These are phyloP conservation scores for Gnaphalium uliginosum DNA, from an alignment of 129 eudicot species.

Conservation along the genomic window DNA sequence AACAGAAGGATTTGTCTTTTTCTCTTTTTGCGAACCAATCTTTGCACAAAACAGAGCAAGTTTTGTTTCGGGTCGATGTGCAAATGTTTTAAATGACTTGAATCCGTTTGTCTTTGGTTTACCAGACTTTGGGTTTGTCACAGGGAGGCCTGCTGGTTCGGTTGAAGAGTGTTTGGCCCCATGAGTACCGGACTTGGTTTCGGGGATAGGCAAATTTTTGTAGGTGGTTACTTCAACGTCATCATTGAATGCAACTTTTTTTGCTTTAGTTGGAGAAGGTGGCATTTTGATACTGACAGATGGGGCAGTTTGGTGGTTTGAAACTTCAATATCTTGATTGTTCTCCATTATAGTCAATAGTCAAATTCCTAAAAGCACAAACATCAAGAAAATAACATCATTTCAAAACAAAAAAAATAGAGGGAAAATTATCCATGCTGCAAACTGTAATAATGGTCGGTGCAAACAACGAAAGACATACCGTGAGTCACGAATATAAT, in stretches of 20 bases:
- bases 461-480: neutral
- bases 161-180: conserved; percentile 33
- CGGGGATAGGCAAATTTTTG: neutral
- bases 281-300: conserved; percentile 68
- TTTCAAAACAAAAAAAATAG: neutral
- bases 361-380: neutral
- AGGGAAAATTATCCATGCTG: neutral
- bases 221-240: conserved; percentile 20
- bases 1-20: conserved; percentile 34
- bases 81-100: conserved; percentile 69
- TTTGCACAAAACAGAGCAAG: neutral
- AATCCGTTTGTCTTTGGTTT: conserved; percentile 42
- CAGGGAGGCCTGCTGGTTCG: neutral
- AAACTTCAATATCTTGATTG: neutral
- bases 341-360: conserved; percentile 31
- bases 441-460: neutral
- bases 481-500: neutral
- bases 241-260: conserved; percentile 39
- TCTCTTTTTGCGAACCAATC: conserved; percentile 9
- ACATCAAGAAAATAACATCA: neutral
- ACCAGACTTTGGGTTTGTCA: conserved; percentile 9
- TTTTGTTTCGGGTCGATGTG: conserved; percentile 42
- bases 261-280: conserved; percentile 44
- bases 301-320: conserved; percentile 31
- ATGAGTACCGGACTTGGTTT: neutral